Conservation (phyloP, 345 rosid species). For the Gossypium turneri region DNA sequence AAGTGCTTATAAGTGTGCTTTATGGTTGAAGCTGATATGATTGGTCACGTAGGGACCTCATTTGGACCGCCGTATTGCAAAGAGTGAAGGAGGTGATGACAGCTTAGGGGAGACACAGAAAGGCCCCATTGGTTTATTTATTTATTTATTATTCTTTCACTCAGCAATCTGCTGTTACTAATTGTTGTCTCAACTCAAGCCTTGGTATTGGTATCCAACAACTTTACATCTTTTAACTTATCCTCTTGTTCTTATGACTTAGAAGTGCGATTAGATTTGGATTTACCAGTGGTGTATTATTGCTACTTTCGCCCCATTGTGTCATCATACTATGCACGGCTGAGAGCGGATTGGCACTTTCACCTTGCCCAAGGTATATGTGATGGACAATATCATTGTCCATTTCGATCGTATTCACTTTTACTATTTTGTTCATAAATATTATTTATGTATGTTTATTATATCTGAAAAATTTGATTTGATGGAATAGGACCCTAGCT, state of each 20-base stretch:
- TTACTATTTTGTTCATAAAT: no score
- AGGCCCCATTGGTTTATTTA: not conserved
- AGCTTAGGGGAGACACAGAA: not conserved
- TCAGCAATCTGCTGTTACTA: not conserved
- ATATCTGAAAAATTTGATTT: no score
- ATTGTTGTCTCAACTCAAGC: not conserved
- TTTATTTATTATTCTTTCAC: not conserved
- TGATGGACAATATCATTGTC: no score
- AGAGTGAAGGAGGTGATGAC: constrained; percentile 9
- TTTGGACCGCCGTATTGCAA: constrained; percentile 11
- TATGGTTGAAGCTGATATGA: constrained; percentile 34
- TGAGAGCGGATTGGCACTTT: constrained; percentile 4
- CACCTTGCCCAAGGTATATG: not conserved
- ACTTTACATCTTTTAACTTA: constrained; percentile 25
- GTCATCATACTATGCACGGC: constrained; percentile 9
- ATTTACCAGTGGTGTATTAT: constrained; percentile 19
- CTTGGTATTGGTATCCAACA: constrained; percentile 21
- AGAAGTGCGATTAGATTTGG: constrained; percentile 2
- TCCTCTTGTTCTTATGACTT: constrained; percentile 31
- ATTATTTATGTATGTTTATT: no score
- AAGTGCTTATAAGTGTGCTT: constrained; percentile 34
- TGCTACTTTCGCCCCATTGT: constrained; percentile 15
- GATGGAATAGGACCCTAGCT: no score
- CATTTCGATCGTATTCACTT: no score
- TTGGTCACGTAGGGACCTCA: constrained; percentile 46